Percentiles rank a stretch among this genome's conserved stretches.
phyloP scores from a whole-genome alignment of 371 early-diverging fungal species.

The Mortierella polycephala region DNA sequence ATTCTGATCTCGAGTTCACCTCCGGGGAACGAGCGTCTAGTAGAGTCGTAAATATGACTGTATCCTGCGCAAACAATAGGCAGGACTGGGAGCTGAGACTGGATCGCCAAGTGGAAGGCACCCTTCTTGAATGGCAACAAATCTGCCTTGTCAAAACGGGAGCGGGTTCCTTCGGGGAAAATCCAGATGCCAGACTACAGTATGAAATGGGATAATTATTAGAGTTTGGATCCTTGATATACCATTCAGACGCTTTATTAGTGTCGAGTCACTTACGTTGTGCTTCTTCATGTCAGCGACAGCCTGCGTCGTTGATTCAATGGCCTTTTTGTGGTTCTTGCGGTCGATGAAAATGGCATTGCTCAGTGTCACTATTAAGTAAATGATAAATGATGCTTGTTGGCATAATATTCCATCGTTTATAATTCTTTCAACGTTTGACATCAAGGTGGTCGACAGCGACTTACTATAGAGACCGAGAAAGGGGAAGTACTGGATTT shows the following conservation, averaged over 20 bases:
- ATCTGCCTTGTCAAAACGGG: constrained; percentile 73
- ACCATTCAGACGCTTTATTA: no score
- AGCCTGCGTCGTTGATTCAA: constrained; percentile 81
- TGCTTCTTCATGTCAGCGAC: constrained; percentile 77
- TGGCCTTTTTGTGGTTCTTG: constrained; percentile 79
- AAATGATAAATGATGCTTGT: neutral
- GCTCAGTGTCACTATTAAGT: constrained; percentile 70
- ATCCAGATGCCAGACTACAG: constrained; percentile 84
- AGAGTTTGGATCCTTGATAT: no score
- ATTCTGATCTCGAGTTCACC: constrained; percentile 82
- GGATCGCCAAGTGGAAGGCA: constrained; percentile 91
- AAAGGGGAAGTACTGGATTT: constrained; percentile 82
- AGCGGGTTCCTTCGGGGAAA: constrained; percentile 96
- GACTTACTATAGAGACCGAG: constrained; percentile 90
- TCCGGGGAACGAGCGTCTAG: constrained; percentile 66
- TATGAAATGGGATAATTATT: neutral
- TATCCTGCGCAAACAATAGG: constrained; percentile 90
- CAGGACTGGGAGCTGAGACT: constrained; percentile 88
- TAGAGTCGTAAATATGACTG: constrained; percentile 74
- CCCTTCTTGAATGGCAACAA: constrained; percentile 95
- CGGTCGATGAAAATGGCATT: constrained; percentile 91
- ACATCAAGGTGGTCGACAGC: neutral
- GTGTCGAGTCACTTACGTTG: constrained; percentile 61
- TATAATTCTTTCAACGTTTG: no score
- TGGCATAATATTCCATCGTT: neutral